Evolutionary conservation across 1,139 yeast species (phyloP).

Genomic region (Candida sp.): DNA sequence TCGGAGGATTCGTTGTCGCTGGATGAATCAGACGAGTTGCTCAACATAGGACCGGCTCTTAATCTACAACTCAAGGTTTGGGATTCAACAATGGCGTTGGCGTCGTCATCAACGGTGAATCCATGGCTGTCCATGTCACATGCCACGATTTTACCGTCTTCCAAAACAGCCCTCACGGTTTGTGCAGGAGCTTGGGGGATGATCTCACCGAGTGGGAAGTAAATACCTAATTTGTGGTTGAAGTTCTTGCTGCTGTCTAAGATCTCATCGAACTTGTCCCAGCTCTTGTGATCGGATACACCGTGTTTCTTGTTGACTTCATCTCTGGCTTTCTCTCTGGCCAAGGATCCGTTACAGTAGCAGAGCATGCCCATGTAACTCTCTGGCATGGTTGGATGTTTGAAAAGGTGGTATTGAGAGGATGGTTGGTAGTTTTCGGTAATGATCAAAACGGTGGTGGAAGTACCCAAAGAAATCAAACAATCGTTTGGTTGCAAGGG

Average conservation of each 20-base stretch:
- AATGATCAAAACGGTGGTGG: slow-evolving; percentile 83
- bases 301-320: slow-evolving; percentile 53
- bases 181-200: slow-evolving; percentile 80
- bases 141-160: slow-evolving; percentile 23
- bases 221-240: slow-evolving; percentile 67
- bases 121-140: slow-evolving; percentile 20
- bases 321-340: slow-evolving; percentile 79
- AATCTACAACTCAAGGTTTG: slow-evolving; percentile 87
- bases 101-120: slow-evolving; percentile 68
- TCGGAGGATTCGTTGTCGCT: background rate
- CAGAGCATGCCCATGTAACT: slow-evolving; percentile 96
- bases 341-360: slow-evolving; percentile 90
- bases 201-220: slow-evolving; percentile 89
- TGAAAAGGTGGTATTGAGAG: slow-evolving; percentile 82
- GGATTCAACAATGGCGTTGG: slow-evolving; percentile 78
- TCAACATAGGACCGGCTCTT: slow-evolving; percentile 75
- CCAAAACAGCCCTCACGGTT: slow-evolving; percentile 50
- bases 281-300: slow-evolving; percentile 37
- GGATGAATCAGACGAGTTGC: slow-evolving; percentile 16
- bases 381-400: slow-evolving; percentile 79
- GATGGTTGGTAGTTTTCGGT: slow-evolving; percentile 83
- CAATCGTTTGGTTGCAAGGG: slow-evolving; percentile 81
- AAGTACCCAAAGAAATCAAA: slow-evolving; percentile 84
- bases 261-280: slow-evolving; percentile 71
- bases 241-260: slow-evolving; percentile 32